Evolutionary conservation across 108 stramenopile species (phyloP), one percentile per base, ranked within the genome.

Genomic region (Craspedostauros australis): DNA sequence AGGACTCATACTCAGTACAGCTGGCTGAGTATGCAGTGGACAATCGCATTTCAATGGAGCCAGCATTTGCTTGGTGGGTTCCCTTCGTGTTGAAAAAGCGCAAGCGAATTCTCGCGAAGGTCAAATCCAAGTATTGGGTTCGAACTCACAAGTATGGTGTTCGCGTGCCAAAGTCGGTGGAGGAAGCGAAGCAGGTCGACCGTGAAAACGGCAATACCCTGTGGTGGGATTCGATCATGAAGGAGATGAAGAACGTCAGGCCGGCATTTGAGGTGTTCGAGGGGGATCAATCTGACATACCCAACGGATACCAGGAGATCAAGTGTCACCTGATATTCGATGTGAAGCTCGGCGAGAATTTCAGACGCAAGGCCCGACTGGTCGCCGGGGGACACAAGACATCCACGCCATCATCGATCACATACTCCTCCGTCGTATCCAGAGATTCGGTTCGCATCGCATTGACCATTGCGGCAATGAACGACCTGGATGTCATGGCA

Each of bases 321-420:
- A 42, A 7, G 8, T 60, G 65, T 26, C 72, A 80, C 36, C 59
- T 81, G 52, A 56, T 81, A 15, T 64, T 54, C 26, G 54, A 64
- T 38, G 22, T 64, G 3, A 75, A 70, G n/a, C n/a, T n/a, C n/a
- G n/a, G n/a, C n/a, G n/a, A n/a, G 37, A 62, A 67, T 15, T 60
- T 30, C 23, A 32, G 14, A 5, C 46, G 52, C 18, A 75, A 67
- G 29, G 49, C 62, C 15, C 28, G 75, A 14, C 43, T 41, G 9
- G 75, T 72, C 1, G 62, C 70, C 31, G 64, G 64, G 5, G 70
- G 70, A 3, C 44, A 77, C 41, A 34, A 55, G 23, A 56, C 60
- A 14, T 51, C 23, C 15, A 31, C 46, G 1, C 59, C 51, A 9
- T 23, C 46, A n/a, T n/a, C 38, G 6, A 54, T 29, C 33, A 66